These are phyloP conservation scores for Botrytis squamosa DNA, from an alignment of 2,329 filamentous ascomycete genomes.

Conservation along the genomic window DNA sequence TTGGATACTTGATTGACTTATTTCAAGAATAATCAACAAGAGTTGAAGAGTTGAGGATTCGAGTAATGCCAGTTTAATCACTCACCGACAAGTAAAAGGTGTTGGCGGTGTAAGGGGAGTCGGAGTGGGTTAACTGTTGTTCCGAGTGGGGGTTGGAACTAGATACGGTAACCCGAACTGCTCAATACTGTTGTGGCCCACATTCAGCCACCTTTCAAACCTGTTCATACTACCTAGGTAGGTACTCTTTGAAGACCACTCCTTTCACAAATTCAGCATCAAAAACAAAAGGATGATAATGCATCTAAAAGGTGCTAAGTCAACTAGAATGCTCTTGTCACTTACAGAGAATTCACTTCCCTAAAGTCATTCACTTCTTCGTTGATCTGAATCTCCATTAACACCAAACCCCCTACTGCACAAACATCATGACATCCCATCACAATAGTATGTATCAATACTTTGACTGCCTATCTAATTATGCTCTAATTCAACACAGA, in stretches of 20 bases:
- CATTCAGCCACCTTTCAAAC: background rate
- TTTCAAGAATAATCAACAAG: conserved; percentile 12
- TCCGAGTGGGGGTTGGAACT: background rate
- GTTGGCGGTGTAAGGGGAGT: conserved; percentile 14
- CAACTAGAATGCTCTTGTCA: background rate
- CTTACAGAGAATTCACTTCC: background rate
- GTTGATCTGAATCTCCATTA: background rate
- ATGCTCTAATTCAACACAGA: no score
- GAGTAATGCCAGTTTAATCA: conserved; percentile 19
- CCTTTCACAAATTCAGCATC: background rate
- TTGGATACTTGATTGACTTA: background rate
- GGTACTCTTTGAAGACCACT: background rate
- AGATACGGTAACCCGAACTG: background rate
- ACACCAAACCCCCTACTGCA: background rate
- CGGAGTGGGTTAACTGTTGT: background rate
- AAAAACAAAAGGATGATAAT: background rate
- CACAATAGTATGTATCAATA: background rate
- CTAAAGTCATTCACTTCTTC: background rate
- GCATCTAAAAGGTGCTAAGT: background rate
- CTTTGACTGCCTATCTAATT: background rate
- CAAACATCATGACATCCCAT: background rate
- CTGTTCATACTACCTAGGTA: background rate
- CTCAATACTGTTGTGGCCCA: background rate
- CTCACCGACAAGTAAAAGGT: conserved; percentile 19
- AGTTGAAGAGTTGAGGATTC: conserved; percentile 15